Percentiles rank a stretch among this genome's conserved stretches.
phyloP scores from a whole-genome alignment of 2,329 filamentous ascomycete genomes.

The Pseudocercospora fijiensis region DNA sequence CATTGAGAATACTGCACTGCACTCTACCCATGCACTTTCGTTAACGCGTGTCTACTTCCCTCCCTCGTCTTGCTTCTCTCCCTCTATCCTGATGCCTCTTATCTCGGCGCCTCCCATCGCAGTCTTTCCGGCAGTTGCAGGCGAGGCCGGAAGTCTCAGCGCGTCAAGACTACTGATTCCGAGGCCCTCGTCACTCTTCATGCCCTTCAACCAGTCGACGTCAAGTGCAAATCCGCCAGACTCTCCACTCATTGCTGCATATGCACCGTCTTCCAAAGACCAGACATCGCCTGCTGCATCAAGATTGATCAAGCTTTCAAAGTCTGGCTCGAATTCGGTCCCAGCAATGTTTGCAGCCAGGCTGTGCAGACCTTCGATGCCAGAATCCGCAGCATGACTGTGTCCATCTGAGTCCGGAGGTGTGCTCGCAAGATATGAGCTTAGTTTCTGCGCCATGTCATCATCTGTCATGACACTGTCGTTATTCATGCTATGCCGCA shows the following conservation, averaged over 20 bases:
- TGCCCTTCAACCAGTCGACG: slow-evolving; percentile 40
- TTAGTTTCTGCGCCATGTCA: slow-evolving; percentile 49
- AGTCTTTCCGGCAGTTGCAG: background rate
- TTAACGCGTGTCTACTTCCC: background rate
- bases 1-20: background rate
- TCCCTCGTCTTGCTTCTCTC: background rate
- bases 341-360: slow-evolving; percentile 15
- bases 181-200: slow-evolving; percentile 28
- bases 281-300: slow-evolving; percentile 39
- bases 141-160: slow-evolving; percentile 1
- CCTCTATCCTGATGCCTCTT: background rate
- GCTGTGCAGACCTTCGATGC: background rate
- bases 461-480: slow-evolving; percentile 41
- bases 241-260: slow-evolving; percentile 36
- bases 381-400: slow-evolving; percentile 10
- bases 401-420: slow-evolving; percentile 45
- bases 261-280: slow-evolving; percentile 37
- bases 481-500: slow-evolving; percentile 1
- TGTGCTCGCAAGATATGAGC: slow-evolving; percentile 52
- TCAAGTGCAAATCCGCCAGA: slow-evolving; percentile 38
- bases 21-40: background rate
- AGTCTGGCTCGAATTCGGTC: slow-evolving; percentile 36
- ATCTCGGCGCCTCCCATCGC: background rate
- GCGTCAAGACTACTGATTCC: slow-evolving; percentile 9
- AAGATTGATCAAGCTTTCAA: slow-evolving; percentile 40